Percentiles rank a stretch among this genome's conserved stretches.
phyloP scores from a whole-genome alignment of 345 rosid genomes.

The Hirschfeldia incana region DNA sequence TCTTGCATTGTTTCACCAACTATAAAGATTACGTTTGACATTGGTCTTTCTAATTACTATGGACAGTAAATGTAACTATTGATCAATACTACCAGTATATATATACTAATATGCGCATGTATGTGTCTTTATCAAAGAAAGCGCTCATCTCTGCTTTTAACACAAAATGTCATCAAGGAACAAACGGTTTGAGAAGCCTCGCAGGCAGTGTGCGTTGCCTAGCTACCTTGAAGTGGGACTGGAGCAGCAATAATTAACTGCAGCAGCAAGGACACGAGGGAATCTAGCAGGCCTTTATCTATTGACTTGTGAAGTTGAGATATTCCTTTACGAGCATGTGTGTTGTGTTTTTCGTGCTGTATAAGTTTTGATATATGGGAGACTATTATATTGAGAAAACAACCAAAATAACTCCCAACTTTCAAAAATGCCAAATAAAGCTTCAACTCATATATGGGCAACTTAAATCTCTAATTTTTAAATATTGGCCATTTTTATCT shows the following conservation, averaged over 20 bases:
- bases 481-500: too few species aligned
- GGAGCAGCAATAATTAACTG: background rate
- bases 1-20: background rate
- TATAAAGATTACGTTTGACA: background rate
- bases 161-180: background rate
- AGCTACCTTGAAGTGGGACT: background rate
- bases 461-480: too few species aligned
- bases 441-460: too few species aligned
- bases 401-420: too few species aligned
- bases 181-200: background rate
- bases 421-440: too few species aligned
- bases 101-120: background rate
- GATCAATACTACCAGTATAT: background rate
- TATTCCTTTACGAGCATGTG: background rate
- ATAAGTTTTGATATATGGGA: background rate
- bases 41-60: background rate
- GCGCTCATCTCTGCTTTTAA: background rate
- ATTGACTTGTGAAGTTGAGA: background rate
- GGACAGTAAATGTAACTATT: slow-evolving; percentile 9
- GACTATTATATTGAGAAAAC: background rate
- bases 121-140: background rate
- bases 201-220: background rate
- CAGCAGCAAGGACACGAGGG: background rate
- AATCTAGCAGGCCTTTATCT: background rate
- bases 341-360: background rate